These are phyloP conservation scores for Porogramme epimiltina DNA, from an alignment of 1,284 basidiomycete genomes.

Conservation along the genomic window DNA sequence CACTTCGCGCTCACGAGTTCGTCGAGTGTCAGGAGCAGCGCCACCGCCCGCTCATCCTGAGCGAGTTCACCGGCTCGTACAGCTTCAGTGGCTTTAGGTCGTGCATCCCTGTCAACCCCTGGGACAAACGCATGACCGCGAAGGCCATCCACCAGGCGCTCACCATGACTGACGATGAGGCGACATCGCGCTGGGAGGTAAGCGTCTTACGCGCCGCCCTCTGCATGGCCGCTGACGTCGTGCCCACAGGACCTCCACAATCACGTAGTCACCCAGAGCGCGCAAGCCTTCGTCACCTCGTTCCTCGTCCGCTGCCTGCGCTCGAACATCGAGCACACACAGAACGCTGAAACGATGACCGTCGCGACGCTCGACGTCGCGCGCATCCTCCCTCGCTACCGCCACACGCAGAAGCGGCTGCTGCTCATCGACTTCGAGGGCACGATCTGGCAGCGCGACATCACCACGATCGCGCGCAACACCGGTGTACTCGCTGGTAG, in stretches of 20 bases:
- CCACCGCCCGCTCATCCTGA: conserved; percentile 74
- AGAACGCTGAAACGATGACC: conserved; percentile 33
- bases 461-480: conserved; percentile 39
- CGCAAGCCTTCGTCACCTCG: conserved; percentile 80
- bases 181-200: conserved; percentile 76
- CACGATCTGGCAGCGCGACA: conserved; percentile 67
- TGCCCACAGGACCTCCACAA: conserved; percentile 69
- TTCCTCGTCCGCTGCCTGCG: conserved; percentile 78
- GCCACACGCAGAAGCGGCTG: conserved; percentile 63
- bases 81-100: conserved; percentile 84
- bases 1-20: conserved; percentile 79
- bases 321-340: conserved; percentile 66
- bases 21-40: conserved; percentile 79
- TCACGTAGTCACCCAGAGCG: conserved; percentile 87
- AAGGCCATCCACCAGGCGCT: conserved; percentile 78
- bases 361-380: conserved; percentile 54
- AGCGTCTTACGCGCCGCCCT: conserved; percentile 10
- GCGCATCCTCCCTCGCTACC: conserved; percentile 59
- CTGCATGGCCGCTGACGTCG: not conserved
- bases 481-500: conserved; percentile 30
- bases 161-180: conserved; percentile 78
- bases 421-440: conserved; percentile 83
- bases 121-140: conserved; percentile 76
- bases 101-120: conserved; percentile 85
- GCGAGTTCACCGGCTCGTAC: conserved; percentile 88